Conservation (phyloP, 371 early-diverging fungal species). For the Mucor plumbeus region DNA sequence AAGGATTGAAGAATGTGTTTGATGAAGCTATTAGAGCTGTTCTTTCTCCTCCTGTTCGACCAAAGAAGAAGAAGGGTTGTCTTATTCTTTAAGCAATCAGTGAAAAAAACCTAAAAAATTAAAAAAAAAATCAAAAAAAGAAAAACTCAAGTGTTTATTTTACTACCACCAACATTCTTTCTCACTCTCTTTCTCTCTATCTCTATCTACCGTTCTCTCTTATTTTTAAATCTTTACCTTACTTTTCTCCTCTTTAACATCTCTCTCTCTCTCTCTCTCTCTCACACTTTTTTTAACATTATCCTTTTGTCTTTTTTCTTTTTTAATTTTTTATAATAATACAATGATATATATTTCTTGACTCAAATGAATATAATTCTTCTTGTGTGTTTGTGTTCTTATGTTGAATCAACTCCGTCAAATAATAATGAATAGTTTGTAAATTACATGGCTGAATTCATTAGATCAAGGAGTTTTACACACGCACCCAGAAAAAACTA, state of each 20-base stretch:
- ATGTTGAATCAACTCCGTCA: conserved; percentile 3
- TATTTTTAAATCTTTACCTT: not conserved
- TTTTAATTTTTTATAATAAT: conserved; percentile 1
- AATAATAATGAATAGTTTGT: not conserved
- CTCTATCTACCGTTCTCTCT: not conserved
- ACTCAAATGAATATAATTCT: not conserved
- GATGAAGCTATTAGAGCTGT: conserved; percentile 97
- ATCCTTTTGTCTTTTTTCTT: not conserved
- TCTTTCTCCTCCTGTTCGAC: conserved; percentile 68
- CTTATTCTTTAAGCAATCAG: conserved; percentile 62
- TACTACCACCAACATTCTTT: not conserved
- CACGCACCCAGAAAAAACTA: not conserved
- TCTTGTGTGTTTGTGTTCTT: not conserved
- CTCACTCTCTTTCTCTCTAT: not conserved
- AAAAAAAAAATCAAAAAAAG: not conserved
- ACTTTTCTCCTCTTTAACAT: not conserved
- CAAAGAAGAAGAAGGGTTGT: conserved; percentile 73
- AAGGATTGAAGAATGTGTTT: conserved; percentile 97
- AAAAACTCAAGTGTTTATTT: conserved; percentile 4
- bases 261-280: too few relatives aligned
- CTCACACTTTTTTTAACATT: conserved; percentile 2
- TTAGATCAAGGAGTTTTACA: conserved; percentile 1
- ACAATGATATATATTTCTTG: conserved; percentile 6
- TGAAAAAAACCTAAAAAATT: not conserved
- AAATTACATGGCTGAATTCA: not conserved